Evolutionary conservation across 2,329 filamentous ascomycete genomes (phyloP).

Genomic region (Pyricularia sp.): DNA sequence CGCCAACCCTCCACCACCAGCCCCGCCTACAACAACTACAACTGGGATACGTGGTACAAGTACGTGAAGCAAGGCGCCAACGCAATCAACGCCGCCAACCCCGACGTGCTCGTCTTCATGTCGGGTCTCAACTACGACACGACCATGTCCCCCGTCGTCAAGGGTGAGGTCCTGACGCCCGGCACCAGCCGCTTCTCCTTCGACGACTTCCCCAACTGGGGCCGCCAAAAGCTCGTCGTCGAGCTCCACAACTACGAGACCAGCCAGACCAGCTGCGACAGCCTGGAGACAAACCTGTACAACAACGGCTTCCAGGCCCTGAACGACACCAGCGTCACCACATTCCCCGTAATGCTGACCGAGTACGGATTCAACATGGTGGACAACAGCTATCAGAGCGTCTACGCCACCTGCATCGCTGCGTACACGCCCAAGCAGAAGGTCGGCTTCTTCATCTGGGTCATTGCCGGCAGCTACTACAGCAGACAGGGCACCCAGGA

Average conservation of each 20-base stretch:
- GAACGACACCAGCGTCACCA: constrained; percentile 20
- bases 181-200: constrained; percentile 23
- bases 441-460: constrained; percentile 5
- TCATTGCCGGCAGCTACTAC: constrained; percentile 6
- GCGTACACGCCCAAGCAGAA: constrained; percentile 23
- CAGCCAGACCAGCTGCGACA: constrained; percentile 11
- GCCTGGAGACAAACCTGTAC: constrained; percentile 13
- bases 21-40: constrained; percentile 20
- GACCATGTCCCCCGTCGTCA: constrained; percentile 26
- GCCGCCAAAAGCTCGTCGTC: constrained; percentile 30
- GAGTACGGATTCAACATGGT: constrained; percentile 20
- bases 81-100: constrained; percentile 30
- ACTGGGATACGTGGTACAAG: constrained; percentile 34
- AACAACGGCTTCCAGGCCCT: constrained; percentile 40
- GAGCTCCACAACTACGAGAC: constrained; percentile 38
- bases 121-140: constrained; percentile 38
- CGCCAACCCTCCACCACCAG: constrained; percentile 18
- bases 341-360: constrained; percentile 18
- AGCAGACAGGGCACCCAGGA: constrained; percentile 4
- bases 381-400: constrained; percentile 16
- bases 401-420: constrained; percentile 27
- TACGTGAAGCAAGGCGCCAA: constrained; percentile 27
- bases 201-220: constrained; percentile 24
- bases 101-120: constrained; percentile 32
- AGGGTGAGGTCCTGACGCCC: constrained; percentile 26